Base-by-base conservation (phyloP, 768 basidiomycete species). In the Tulasnella sp. region DNA sequence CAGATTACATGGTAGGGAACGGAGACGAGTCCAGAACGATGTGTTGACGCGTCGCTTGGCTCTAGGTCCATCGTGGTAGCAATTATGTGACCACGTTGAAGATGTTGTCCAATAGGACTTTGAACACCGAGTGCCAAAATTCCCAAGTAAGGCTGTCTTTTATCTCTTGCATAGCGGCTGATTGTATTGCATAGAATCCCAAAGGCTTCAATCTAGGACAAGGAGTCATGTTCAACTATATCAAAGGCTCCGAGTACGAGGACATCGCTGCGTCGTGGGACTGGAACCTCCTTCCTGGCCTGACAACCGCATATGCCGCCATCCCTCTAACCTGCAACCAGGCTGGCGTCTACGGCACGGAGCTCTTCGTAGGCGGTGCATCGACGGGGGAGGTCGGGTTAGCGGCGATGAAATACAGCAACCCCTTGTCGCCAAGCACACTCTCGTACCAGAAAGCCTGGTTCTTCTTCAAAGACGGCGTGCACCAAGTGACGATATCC, bases 221-320 rank as follows among this genome's bases (percentile, higher is more conserved):
- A 57, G 84, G 83, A 1, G 74, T 75, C 0, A 65, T 79, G 8
- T 79, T 80, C 66, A 84, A 79, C 52, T 54, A 54, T 31, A 29
- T 40, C 25, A 39, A 19, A 12, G 52, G 52, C 35, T 12, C 34
- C 17, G 84, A 86, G 66, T 86, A 85, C 64, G 80, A 83, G 63
- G 82, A 84, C 63, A 84, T 85, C 32, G 69, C 78, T 5, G 83
- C 77, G 2, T 72, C 78, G 2, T 83, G 83, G 83, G 82, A 86
- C 66, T 86, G 84, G 84, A 79, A 84, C 61, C 73, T 83, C 7
- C 79, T 86, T 40, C 84, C 84, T 3, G 84, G 84, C 0, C 84
- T 72, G 27, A 86, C 84, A 2, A 73, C 75, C 34, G 81, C 84
- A 63, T 83, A 83, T 63, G 70, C 67, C 6, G 76, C 71, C 6